Evolutionary conservation across 345 rosid genomes (phyloP), one percentile per base, ranked within the genome.

Genomic region (Hypericum perforatum): DNA sequence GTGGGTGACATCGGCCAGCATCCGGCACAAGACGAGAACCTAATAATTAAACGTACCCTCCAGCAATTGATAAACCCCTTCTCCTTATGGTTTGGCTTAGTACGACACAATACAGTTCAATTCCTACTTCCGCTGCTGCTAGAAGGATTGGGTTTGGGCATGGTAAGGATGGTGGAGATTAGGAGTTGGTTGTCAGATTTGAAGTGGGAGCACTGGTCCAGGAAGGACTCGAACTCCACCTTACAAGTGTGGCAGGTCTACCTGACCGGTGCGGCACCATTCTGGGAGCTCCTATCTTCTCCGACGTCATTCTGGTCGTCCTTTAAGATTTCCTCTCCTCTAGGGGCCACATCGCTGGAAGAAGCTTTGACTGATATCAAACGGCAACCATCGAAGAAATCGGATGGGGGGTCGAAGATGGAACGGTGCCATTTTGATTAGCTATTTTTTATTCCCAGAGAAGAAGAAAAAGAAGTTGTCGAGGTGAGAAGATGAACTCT

Each of bases 231-330:
- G 70, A 92, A 88, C 66, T 81, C 98, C 29, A 71, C 77, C 75
- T 72, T 70, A 71, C 98, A 92, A 53, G 81, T 82, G 59, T 85
- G 80, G 74, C 98, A 92, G 16, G 96, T 92, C 95, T 86, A 92
- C 66, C 96, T 70, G 43, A 70, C 69, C 41, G 77, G 47, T 55
- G 50, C 56, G 14, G 54, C 69, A 38, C 58, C 81, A 49, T 54
- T 67, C 42, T 45, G 68, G 41, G 69, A 47, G 62, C 13, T 57
- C 32, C 49, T 65, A 38, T 66, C 74, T 46, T 74, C 83, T 41
- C 59, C 56, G 5, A 49, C 77, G 8, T 54, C 67, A 37, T 56
- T 52, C 16, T 56, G 64, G 13, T 64, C 65, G 32, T 22, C 32
- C 32, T 22, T 22, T 47, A 53, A 62, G 64, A 65, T 66, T 57